Percentiles rank a stretch among this genome's conserved stretches.
Conservation (phyloP, 1,139 yeast genomes). For the Kodamaea plutei region DNA sequence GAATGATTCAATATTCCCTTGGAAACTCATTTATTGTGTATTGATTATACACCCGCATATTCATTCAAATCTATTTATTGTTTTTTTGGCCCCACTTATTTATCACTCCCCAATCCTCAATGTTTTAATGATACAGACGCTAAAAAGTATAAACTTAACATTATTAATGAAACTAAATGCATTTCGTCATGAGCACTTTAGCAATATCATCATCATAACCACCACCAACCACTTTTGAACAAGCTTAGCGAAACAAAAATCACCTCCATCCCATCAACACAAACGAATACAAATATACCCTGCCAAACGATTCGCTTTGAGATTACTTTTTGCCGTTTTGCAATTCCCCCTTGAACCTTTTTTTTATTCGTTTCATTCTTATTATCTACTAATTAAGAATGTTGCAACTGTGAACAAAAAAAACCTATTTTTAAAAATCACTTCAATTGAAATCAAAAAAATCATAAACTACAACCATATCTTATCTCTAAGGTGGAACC, state of each 20-base stretch:
- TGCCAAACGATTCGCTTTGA: slow-evolving; percentile 4
- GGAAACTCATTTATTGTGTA: too few species aligned
- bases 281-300: slow-evolving; percentile 5
- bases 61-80: too few species aligned
- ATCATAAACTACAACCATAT: slow-evolving; percentile 1
- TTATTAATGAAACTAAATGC: slow-evolving; percentile 2
- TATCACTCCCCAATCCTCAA: too few species aligned
- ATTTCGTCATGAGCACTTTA: neutral
- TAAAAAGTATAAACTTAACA: slow-evolving; percentile 1
- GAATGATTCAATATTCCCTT: too few species aligned
- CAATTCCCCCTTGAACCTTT: slow-evolving; percentile 1
- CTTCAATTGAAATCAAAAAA: slow-evolving; percentile 2
- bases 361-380: slow-evolving; percentile 7
- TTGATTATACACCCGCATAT: too few species aligned
- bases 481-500: slow-evolving; percentile 1
- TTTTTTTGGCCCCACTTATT: too few species aligned
- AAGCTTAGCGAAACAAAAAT: too few species aligned
- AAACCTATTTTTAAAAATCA: neutral
- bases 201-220: neutral
- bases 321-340: slow-evolving; percentile 2
- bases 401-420: neutral
- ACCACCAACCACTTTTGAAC: too few species aligned
- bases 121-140: slow-evolving; percentile 8
- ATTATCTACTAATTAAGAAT: slow-evolving; percentile 6
- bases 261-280: slow-evolving; percentile 2